Percentiles rank a stretch among this genome's conserved stretches.
Evolutionary conservation across 1,284 basidiomycete genomes (phyloP).

Genomic region (Meira miltonrushii): DNA sequence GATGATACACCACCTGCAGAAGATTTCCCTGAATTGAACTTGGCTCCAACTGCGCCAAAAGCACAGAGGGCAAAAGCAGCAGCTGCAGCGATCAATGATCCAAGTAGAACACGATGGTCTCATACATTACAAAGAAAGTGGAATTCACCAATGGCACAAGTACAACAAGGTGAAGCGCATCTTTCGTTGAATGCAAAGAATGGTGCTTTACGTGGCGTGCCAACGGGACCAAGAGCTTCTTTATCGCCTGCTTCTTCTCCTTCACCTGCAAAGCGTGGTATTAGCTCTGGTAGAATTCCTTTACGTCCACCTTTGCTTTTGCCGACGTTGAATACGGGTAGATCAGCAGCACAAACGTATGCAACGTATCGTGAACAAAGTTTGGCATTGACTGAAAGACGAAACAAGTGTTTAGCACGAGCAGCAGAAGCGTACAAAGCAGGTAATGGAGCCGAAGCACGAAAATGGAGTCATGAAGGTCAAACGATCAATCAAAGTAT

Average conservation of each 20-base stretch:
- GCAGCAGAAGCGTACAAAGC: slow-evolving; percentile 91
- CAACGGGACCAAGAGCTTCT: slow-evolving; percentile 7
- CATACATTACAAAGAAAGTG: slow-evolving; percentile 27
- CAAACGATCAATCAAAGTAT: slow-evolving; percentile 87
- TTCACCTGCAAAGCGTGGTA: slow-evolving; percentile 7
- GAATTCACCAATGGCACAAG: slow-evolving; percentile 1
- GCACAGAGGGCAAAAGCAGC: slow-evolving; percentile 12
- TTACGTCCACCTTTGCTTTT: slow-evolving; percentile 76
- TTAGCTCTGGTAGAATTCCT: slow-evolving; percentile 54
- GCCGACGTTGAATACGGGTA: slow-evolving; percentile 66
- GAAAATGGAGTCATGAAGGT: slow-evolving; percentile 85
- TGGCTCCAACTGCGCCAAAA: slow-evolving; percentile 12
- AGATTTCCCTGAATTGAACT: slow-evolving; percentile 77
- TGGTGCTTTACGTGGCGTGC: not conserved
- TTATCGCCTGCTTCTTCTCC: slow-evolving; percentile 14
- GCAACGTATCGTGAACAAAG: slow-evolving; percentile 78
- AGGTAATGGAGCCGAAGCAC: slow-evolving; percentile 89
- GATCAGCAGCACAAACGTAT: slow-evolving; percentile 70
- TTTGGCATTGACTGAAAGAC: slow-evolving; percentile 80
- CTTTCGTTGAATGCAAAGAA: not conserved
- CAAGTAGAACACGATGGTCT: slow-evolving; percentile 38
- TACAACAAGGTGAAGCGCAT: slow-evolving; percentile 6
- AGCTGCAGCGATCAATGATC: slow-evolving; percentile 19
- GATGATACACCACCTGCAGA: slow-evolving; percentile 49
- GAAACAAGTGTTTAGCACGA: slow-evolving; percentile 88